Evolutionary conservation across 2,329 filamentous ascomycete genomes (phyloP).

Genomic region (Talaromyces marneffei): DNA sequence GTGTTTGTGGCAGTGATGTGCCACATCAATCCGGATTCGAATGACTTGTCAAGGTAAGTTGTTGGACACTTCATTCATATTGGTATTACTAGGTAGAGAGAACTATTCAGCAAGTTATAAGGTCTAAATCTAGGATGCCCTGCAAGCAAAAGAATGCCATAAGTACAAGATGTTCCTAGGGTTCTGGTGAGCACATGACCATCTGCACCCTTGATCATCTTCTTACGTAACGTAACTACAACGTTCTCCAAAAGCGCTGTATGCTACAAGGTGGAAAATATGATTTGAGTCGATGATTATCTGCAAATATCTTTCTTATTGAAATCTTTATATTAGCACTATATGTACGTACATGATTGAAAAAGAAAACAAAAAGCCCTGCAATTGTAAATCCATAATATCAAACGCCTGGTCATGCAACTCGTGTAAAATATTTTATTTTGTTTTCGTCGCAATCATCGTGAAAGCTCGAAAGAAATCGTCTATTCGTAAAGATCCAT

Average conservation of each 20-base stretch:
- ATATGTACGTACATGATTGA: not conserved
- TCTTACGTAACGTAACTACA: not conserved
- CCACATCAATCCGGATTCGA: no score
- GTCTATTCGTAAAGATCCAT: slow-evolving; percentile 60
- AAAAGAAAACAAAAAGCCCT: not conserved
- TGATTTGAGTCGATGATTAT: not conserved
- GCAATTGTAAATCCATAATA: not conserved
- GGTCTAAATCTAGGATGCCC: no score
- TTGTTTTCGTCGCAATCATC: not conserved
- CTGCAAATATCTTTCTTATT: not conserved
- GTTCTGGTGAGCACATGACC: not conserved
- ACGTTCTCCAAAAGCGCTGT: not conserved
- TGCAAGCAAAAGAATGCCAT: no score
- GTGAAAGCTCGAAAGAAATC: not conserved
- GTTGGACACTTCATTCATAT: no score
- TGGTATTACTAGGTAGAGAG: no score
- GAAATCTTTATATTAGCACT: not conserved
- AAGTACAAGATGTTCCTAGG: no score
- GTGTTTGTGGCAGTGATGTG: no score
- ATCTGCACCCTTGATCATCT: not conserved
- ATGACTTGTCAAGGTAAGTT: no score
- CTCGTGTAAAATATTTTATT: not conserved
- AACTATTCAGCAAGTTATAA: no score
- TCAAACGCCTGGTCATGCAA: slow-evolving; percentile 4
- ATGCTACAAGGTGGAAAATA: not conserved